Evolutionary conservation across 805 yeast genomes (phyloP), one percentile per base, ranked within the genome.

Genomic region (Kregervanrija delftensis): DNA sequence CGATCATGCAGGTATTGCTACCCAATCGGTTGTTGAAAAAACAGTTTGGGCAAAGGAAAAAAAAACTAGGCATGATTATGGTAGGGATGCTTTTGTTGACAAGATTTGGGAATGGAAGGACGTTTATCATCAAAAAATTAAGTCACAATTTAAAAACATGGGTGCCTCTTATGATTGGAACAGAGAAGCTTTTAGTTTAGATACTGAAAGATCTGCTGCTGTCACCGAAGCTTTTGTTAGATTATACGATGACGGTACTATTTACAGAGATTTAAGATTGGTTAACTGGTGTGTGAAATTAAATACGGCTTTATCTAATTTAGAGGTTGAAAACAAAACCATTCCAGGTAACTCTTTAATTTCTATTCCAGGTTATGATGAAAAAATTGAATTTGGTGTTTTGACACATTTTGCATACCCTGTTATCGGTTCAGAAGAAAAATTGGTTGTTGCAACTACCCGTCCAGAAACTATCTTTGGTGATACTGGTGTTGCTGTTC

Each of bases 101-200:
- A 83, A 84, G 62, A 96, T 93, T 30, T 93, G 98, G 98, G 96
- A 88, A 56, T 93, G 99, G 99, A 93, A 93, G 65, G 95, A 89
- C 51, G 89, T 84, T 49, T 93, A 93, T 70, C 97, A 93, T 57
- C 66, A 65, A 45, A 83, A 85, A 58, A 93, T 93, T 66, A 86
- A 86, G 71, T 63, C 73, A 53, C 99, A 93, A 71, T 79, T 91
- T 61, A 72, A 79, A 65, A 79, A 79, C 50, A 75, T 93, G 62
- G 99, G 99, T 65, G 96, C 97, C 28, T 93, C 99, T 14, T 93
- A 89, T 59, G 98, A 90, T 64, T 93, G 98, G 98, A 63, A 76
- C 33, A 82, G 91, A 63, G 99, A 93, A 70, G 95, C 88, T 10
- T 93, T 93, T 73, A 90, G 99, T 36, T 72, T 93, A 61, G 84